Base-by-base conservation (phyloP, 2,329 filamentous ascomycete genomes). In the Penicillium decumbens region DNA sequence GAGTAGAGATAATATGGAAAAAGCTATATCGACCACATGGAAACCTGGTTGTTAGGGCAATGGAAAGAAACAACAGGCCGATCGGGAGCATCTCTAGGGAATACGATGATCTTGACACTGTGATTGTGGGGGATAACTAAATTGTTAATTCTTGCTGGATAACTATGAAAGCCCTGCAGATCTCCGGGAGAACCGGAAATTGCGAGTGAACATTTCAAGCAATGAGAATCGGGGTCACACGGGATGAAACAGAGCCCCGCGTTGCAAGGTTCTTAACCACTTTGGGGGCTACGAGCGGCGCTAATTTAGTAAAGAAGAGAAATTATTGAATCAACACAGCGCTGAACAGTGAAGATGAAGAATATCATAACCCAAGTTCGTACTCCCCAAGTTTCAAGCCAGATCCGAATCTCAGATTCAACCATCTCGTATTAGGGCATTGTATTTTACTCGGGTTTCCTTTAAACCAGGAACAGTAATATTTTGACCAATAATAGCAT, bases 171-270 rank as follows among this genome's bases (percentile, higher is more conserved):
- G 15, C 15, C 15, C 15, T 18, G 15, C 15, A 18, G 47, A 51
- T 52, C 32, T 18, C 47, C 54, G 57, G 59, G 42, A 51, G 29
- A 6, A 15, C 47, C 58, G 58, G 58, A 60, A 52, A 60, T 60
- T 58, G 50, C 53, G 40, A 24, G 32, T 37, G 38, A 10, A 13
- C 8, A 28, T 13, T 50, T 41, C 38, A 43, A 48, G 50, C 49
- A 59, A 54, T 55, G 43, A 53, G 49, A 50, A 47, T 43, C 41
- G 47, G 39, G 35, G 38, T 43, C 47, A 28, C 45, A 50, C 33
- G 56, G 24, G 33, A 12, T 53, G 15, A 24, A 35, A 46, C 41
- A 39, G 46, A 42, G 57, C 57, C 57, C 51, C 54, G 56, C 52
- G 38, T 35, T 42, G 52, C 45, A 47, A 47, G 45, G 47, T 47